Conservation (phyloP, 2,329 filamentous ascomycete genomes). For the Neofusicoccum umdonicola region DNA sequence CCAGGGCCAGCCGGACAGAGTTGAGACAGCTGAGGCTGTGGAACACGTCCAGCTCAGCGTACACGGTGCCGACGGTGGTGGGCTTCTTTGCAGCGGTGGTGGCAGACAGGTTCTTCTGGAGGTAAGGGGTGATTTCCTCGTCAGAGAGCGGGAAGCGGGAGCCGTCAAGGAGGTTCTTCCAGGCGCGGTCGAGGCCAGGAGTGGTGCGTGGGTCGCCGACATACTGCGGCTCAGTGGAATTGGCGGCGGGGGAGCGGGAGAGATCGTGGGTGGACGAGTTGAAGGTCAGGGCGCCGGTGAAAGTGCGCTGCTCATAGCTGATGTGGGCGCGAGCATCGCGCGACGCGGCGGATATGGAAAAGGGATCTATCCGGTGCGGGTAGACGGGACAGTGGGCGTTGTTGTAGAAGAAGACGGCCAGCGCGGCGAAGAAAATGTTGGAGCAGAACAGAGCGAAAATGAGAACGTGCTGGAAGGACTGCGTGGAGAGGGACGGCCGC, state of each 20-base stretch:
- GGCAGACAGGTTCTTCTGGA: background rate
- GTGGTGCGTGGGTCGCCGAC: constrained; percentile 9
- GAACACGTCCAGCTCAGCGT: constrained; percentile 15
- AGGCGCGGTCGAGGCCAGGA: constrained; percentile 10
- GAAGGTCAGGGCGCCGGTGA: background rate
- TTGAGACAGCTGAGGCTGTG: constrained; percentile 16
- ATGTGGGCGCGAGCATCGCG: constrained; percentile 7
- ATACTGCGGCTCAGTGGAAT: background rate
- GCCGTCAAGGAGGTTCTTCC: background rate
- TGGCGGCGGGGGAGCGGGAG: background rate
- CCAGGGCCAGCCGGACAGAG: constrained; percentile 1
- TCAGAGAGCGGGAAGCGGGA: constrained; percentile 9
- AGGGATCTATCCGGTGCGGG: background rate
- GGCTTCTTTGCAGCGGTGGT: background rate
- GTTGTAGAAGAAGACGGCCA: constrained; percentile 13
- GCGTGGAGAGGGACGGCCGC: background rate
- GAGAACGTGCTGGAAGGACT: constrained; percentile 13
- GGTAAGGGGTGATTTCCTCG: constrained; percentile 1
- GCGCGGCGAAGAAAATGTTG: constrained; percentile 10
- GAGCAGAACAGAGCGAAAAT: constrained; percentile 16
- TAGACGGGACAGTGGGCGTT: constrained; percentile 14
- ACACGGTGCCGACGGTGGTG: background rate
- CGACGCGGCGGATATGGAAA: constrained; percentile 1
- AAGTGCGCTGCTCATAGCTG: constrained; percentile 10
- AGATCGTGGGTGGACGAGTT: background rate